Evolutionary conservation across 2,329 filamentous ascomycete species (phyloP), one percentile per base, ranked within the genome.

Genomic region (Plenodomus biglobosus): DNA sequence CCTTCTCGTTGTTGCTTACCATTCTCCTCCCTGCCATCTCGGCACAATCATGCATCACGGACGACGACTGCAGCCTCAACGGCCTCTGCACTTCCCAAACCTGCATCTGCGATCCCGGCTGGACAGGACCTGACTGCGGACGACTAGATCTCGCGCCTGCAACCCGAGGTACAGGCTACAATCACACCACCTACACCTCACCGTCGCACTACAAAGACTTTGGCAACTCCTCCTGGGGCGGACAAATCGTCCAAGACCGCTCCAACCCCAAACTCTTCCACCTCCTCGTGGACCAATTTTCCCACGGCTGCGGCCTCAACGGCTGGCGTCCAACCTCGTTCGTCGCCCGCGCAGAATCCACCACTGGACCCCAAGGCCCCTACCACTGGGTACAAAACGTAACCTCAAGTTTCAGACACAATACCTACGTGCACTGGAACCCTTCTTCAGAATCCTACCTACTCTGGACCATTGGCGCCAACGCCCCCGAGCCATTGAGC

Each of bases 171-270:
- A 71, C 69, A 0, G 78, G 77, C 1, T 80, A 80, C 55, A 79
- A 80, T 50, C 64, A 75, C 45, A 79, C 77, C 11, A 53, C 48
- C 36, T 48, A 42, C 37, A 58, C 46, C 7, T 37, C 45, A 5
- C 51, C 58, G 0, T 43, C 32, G 13, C 50, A 58, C 44, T 55
- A 52, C 42, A 54, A 44, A 20, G 47, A 37, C 11, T 48, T 47
- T 15, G 68, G 72, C 15, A 76, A 74, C 40, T 77, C 77, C 0
- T 79, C 76, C 0, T 80, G 77, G 78, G 75, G 77, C 13, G 75
- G 74, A 0, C 71, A 71, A 11, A 76, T 80, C 27, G 43, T 79
- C 0, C 75, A 74, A 34, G 78, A 80, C 41, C 73, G 63, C 0
- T 15, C 56, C 0, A 66, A 78, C 13, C 52, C 53, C 0, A 43